These are phyloP conservation scores for Clathrus columnatus DNA, from an alignment of 768 basidiomycete species.

Conservation along the genomic window DNA sequence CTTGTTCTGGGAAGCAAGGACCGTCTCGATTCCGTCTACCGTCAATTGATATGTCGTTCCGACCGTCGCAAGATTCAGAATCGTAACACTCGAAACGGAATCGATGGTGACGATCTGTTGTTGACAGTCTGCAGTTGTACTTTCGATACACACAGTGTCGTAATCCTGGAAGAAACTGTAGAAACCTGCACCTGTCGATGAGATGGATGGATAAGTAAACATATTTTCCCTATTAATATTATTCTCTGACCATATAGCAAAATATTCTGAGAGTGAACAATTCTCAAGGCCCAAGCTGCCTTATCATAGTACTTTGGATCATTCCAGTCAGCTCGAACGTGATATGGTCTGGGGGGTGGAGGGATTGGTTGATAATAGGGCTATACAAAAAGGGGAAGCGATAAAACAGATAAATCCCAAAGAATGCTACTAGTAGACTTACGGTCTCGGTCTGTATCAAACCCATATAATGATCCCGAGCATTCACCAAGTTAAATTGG, in stretches of 20 bases:
- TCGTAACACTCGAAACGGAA: conserved; percentile 33
- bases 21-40: conserved; percentile 37
- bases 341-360: conserved; percentile 48
- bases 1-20: conserved; percentile 39
- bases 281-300: conserved; percentile 49
- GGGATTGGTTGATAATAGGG: conserved; percentile 64
- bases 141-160: conserved; percentile 36
- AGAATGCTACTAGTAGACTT: conserved; percentile 1
- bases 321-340: conserved; percentile 31
- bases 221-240: not conserved
- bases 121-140: conserved; percentile 38
- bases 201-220: not conserved
- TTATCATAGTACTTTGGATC: conserved; percentile 44
- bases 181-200: conserved; percentile 45
- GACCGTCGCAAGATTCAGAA: conserved; percentile 56
- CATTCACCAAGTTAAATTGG: conserved; percentile 57
- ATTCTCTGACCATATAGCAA: conserved; percentile 47
- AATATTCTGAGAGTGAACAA: conserved; percentile 45
- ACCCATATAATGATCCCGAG: conserved; percentile 60
- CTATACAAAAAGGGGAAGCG: conserved; percentile 22
- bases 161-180: conserved; percentile 72
- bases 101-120: conserved; percentile 47
- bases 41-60: conserved; percentile 45
- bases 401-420: not conserved
- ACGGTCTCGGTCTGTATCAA: conserved; percentile 70